Conservation (phyloP, 352 stramenopile species). For the Phytophthora brassicae region DNA sequence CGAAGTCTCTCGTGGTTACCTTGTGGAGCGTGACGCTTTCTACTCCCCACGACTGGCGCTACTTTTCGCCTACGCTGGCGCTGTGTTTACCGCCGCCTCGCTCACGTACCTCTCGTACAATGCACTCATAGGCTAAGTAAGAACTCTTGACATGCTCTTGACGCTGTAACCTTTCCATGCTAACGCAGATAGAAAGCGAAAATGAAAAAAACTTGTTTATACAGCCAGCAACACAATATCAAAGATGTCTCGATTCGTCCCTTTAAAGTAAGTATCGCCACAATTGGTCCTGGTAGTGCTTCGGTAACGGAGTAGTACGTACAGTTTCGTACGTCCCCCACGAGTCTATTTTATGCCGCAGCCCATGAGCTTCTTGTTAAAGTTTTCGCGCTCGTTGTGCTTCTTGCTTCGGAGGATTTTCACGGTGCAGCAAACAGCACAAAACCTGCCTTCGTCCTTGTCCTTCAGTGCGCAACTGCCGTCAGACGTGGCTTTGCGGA, state of each 20-base stretch:
- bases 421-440: slow-evolving; percentile 78
- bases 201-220: not conserved
- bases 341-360: slow-evolving; percentile 63
- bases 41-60: slow-evolving; percentile 59
- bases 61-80: slow-evolving; percentile 49
- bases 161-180: slow-evolving; percentile 26
- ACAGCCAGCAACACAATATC: slow-evolving; percentile 31
- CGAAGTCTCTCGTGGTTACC: slow-evolving; percentile 60
- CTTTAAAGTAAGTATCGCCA: slow-evolving; percentile 37
- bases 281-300: too few relatives aligned
- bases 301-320: too few relatives aligned
- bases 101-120: slow-evolving; percentile 73
- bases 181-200: slow-evolving; percentile 1
- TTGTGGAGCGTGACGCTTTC: slow-evolving; percentile 50
- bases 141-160: not conserved
- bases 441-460: slow-evolving; percentile 67
- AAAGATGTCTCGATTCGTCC: slow-evolving; percentile 31
- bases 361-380: slow-evolving; percentile 81
- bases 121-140: slow-evolving; percentile 37
- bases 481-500: slow-evolving; percentile 52
- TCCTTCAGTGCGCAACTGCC: slow-evolving; percentile 48
- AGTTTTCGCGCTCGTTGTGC: slow-evolving; percentile 68
- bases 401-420: slow-evolving; percentile 75
- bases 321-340: not conserved
- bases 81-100: slow-evolving; percentile 60